Conservation (phyloP, 352 stramenopile genomes). For the Thalassiosira livingstoniorum region DNA sequence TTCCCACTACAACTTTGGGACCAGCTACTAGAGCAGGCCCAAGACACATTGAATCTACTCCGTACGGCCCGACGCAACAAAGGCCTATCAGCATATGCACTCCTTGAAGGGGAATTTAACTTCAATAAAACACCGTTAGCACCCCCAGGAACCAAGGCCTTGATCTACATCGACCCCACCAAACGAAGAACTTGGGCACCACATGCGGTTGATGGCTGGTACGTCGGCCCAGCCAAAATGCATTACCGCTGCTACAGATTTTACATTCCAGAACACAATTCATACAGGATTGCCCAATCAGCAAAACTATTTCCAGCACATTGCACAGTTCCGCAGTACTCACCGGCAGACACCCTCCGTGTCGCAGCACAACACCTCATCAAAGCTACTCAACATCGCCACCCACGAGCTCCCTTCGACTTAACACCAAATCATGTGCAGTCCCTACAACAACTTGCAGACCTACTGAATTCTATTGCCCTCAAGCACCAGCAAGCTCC, state of each 20-base stretch:
- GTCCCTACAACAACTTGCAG: neutral
- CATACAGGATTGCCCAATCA: constrained; percentile 7
- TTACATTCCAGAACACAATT: constrained; percentile 33
- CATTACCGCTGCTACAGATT: constrained; percentile 52
- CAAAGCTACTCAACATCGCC: neutral
- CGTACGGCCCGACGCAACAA: constrained; percentile 3
- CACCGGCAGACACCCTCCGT: neutral
- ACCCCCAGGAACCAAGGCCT: constrained; percentile 10
- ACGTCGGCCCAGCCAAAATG: constrained; percentile 43
- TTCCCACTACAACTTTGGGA: constrained; percentile 24
- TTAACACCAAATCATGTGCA: neutral
- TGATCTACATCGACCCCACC: neutral
- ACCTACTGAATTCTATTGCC: neutral
- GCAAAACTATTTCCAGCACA: constrained; percentile 7
- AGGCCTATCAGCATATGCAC: constrained; percentile 17
- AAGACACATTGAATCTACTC: constrained; percentile 21
- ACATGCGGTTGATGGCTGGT: constrained; percentile 45
- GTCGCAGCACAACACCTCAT: neutral
- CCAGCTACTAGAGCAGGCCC: constrained; percentile 6
- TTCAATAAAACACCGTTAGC: constrained; percentile 27
- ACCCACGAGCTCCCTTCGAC: neutral
- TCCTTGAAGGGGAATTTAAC: constrained; percentile 9
- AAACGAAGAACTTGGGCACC: constrained; percentile 19
- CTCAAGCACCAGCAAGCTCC: neutral
- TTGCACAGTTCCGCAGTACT: neutral